Base-by-base conservation (phyloP, 345 rosid species). In the Isatis tinctoria region DNA sequence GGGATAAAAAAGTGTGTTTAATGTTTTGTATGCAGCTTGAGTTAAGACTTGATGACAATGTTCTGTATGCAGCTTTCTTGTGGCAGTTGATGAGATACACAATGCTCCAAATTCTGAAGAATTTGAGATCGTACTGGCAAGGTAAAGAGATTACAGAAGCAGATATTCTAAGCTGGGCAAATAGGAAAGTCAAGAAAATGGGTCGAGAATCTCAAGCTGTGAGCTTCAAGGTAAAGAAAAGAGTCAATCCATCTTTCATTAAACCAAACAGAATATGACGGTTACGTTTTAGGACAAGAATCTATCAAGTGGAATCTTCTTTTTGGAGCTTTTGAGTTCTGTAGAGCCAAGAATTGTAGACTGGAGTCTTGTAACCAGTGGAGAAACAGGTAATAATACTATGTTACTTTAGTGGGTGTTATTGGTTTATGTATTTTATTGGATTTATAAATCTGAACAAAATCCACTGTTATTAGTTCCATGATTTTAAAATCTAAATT, bases 1-100 rank as follows among this genome's bases (percentile, higher is more conserved):
- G 6, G 26, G 3, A 27, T n/a, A n/a, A 6, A 17, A 68, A 54
- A 33, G 30, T 56, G 43, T 56, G 41, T 18, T 41, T 17, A 4
- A 0, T 28, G 6, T 49, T 27, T 4, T 72, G 11, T 22, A 2
- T 22, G 24, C 24, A 22, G 20, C 37, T 51, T 60, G 8, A 32
- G 8, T 18, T n/a, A 0, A 52, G 12, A 12, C 16, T 18, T 53
- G 10, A 7, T 18, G 26, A 64, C 17, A 65, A 32, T 57, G 8
- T 36, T 57, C 33, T 40, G 37, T 63, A 8, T 70, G 49, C 90
- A 43, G 47, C 47, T 5, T 43, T 43, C 79, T 67, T 93, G 48
- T 93, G 98, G 98, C 97, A 93, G 64, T 75, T 93, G 68, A 89
- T 93, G 96, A 89, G 96, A 81, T 87, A 82, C 72, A 81, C 86